Evolutionary conservation across 441 rosid genomes (phyloP), one percentile per base, ranked within the genome.

Genomic region (Biscutella laevigata): DNA sequence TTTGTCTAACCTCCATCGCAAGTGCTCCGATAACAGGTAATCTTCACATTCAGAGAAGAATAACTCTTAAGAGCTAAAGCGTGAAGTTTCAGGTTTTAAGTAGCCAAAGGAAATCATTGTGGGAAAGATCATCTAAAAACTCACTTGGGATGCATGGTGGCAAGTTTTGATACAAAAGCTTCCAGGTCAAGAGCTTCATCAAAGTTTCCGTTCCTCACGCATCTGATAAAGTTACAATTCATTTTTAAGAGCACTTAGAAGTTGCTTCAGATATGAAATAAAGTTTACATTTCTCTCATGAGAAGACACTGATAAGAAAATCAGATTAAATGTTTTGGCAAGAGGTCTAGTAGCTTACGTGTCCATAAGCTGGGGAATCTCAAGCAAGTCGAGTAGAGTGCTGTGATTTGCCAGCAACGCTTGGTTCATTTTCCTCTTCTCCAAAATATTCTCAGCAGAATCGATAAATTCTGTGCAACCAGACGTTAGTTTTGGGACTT

Each of bases 291-390:
- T 42, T 29, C 50, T 34, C 53, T 51, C 42, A 38, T 38, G 28
- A 10, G 57, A 26, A 67, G 45, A 60, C 4, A 43, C 38, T 15
- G 53, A 37, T 21, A 0, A 32, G 29, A 28, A 17, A 15, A n/a
- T 5, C 34, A 41, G 19, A 20, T 35, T 26, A 9, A 27, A 26
- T 0, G 0, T 20, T 19, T 17, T 19, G 40, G 55, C 32, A 27
- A 4, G 10, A 47, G 13, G 59, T 17, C 36, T 17, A 50, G 66
- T 45, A 55, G 73, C 92, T 39, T 75, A 91, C 96, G 98, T 91
- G 74, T 88, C 98, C 98, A 91, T 91, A 54, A 88, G 98, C 74
- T 88, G 98, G 64, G 96, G 98, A 59, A 91, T 91, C 76, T 88
- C 96, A 48, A 91, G 98, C 79, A 91, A 80, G 71, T 88, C 98